phyloP scores from a whole-genome alignment of 495 filamentous ascomycete genomes.

The Talaromyces wortmannii region DNA sequence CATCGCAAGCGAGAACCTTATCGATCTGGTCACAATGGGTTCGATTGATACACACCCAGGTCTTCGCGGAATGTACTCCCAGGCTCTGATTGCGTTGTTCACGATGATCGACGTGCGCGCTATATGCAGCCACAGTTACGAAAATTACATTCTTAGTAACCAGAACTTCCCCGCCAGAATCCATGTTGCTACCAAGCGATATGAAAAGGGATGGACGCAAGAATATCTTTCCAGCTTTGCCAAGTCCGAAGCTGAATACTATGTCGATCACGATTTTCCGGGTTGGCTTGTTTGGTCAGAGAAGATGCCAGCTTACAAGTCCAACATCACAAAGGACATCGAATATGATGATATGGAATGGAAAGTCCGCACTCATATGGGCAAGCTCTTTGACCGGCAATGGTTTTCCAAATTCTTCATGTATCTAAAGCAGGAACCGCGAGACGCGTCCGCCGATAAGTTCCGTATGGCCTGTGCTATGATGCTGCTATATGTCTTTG shows the following conservation, averaged over 20 bases:
- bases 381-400: slow-evolving; percentile 64
- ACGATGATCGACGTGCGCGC: slow-evolving; percentile 78
- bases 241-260: slow-evolving; percentile 74
- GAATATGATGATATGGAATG: slow-evolving; percentile 81
- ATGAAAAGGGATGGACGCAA: slow-evolving; percentile 72
- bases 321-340: slow-evolving; percentile 59
- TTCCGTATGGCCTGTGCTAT: slow-evolving; percentile 83
- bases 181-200: slow-evolving; percentile 57
- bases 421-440: slow-evolving; percentile 94
- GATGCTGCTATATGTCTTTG: slow-evolving; percentile 81
- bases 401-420: slow-evolving; percentile 88
- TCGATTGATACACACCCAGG: slow-evolving; percentile 87
- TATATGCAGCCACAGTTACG: slow-evolving; percentile 75
- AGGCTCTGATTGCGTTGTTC: slow-evolving; percentile 74
- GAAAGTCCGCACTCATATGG: slow-evolving; percentile 72
- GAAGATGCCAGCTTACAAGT: slow-evolving; percentile 68
- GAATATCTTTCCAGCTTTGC: slow-evolving; percentile 73
- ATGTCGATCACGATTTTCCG: slow-evolving; percentile 84
- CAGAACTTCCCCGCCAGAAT: slow-evolving; percentile 71
- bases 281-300: slow-evolving; percentile 98
- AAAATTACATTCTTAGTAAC: slow-evolving; percentile 73
- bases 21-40: slow-evolving; percentile 78
- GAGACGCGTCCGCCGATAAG: slow-evolving; percentile 74
- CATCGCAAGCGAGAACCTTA: slow-evolving; percentile 70
- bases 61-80: slow-evolving; percentile 71